Evolutionary conservation across 1,284 basidiomycete genomes (phyloP), one percentile per base, ranked within the genome.

Genomic region (Pyrrhoderma lamaoense): DNA sequence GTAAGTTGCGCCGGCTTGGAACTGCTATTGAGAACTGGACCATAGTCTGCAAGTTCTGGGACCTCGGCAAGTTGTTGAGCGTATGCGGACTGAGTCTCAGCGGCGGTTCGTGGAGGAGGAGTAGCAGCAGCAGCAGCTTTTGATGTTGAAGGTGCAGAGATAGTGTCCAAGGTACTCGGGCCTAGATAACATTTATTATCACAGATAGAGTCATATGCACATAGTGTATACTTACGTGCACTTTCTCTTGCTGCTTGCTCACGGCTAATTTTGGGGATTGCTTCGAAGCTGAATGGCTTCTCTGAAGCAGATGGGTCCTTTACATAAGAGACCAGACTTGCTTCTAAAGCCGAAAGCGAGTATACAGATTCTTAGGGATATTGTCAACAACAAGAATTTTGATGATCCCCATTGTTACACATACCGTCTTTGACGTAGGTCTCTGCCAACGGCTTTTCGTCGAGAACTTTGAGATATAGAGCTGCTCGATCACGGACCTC

Each of bases 401-500:
- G n/a, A n/a, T n/a, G n/a, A n/a, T n/a, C n/a, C n/a, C n/a, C n/a
- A n/a, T n/a, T 31, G 27, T 31, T 31, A 11, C 3, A 62, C 76
- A 52, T 56, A 89, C 93, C 93, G 70, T 97, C 92, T 70, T 89
- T 92, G 57, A 97, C 82, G 63, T 94, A 95, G 31, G 79, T 78
- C 60, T 90, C 82, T 4, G 90, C 91, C 52, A 99, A 73, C 13
- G 77, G 69, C 57, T 87, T 80, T 65, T 90, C 88, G 58, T 85
- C 78, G 61, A 97, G 81, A 5, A 90, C 77, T 70, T 82, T 86
- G 56, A 96, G 77, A 68, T 96, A 98, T 69, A 99, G 79, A 8
- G 95, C 92, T 3, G 95, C 96, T 54, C 96, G 89, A 67, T 99
- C 96, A 49, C 96, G 85, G 55, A 99, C 96, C 74, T 99, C 96